These are phyloP conservation scores for Colletotrichum trifolii DNA, from an alignment of 2,329 filamentous ascomycete genomes.

Conservation along the genomic window DNA sequence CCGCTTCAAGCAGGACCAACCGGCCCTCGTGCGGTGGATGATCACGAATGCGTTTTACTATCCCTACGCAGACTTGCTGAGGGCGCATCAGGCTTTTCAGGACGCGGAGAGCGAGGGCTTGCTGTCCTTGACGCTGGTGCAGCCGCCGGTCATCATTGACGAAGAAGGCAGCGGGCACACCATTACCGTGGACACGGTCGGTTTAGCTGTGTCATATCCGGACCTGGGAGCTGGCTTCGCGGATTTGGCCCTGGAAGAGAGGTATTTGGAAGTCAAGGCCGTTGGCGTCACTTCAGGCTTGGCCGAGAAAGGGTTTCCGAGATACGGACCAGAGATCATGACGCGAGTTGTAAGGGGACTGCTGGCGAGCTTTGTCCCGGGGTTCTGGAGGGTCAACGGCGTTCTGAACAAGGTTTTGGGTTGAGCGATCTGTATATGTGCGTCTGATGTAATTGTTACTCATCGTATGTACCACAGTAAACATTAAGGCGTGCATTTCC, in stretches of 20 bases:
- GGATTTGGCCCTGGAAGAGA: constrained; percentile 13
- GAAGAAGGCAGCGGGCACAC: constrained; percentile 24
- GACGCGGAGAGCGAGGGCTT: constrained; percentile 1
- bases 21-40: constrained; percentile 6
- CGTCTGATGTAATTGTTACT: not conserved
- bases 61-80: constrained; percentile 25
- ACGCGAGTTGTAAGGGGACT: constrained; percentile 8
- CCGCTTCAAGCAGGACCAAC: not conserved
- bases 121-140: constrained; percentile 14
- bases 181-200: constrained; percentile 11
- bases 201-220: constrained; percentile 11
- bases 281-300: constrained; percentile 11
- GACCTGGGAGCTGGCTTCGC: constrained; percentile 29
- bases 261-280: constrained; percentile 5
- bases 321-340: constrained; percentile 16
- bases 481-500: not conserved
- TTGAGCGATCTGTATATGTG: not conserved
- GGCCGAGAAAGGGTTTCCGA: constrained; percentile 4
- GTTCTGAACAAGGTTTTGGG: not conserved
- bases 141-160: constrained; percentile 26
- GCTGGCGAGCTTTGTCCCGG: constrained; percentile 24
- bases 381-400: constrained; percentile 16
- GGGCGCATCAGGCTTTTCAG: constrained; percentile 17
- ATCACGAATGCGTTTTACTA: constrained; percentile 29
- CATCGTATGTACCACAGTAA: not conserved